Evolutionary conservation across 768 basidiomycete genomes (phyloP).

Genomic region (Udeniomyces megalosporus): DNA sequence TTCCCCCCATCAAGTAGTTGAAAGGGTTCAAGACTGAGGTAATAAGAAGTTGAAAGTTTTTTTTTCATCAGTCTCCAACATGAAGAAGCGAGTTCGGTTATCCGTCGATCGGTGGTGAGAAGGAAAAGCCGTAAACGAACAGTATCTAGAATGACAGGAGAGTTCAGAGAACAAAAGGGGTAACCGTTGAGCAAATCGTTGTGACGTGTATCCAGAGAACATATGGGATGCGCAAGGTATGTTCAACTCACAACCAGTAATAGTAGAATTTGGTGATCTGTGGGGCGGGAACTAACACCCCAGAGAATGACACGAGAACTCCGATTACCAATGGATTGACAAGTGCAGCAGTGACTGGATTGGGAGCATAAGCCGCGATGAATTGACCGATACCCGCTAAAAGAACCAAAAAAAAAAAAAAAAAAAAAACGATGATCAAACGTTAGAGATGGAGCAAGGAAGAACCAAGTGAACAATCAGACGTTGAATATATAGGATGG

Average conservation of each 20-base stretch:
- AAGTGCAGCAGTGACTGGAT: constrained; percentile 14
- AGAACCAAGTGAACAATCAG: neutral
- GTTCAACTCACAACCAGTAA: too few relatives aligned
- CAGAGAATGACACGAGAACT: constrained; percentile 10
- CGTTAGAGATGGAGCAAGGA: too few relatives aligned
- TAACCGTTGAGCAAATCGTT: too few relatives aligned
- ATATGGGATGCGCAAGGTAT: too few relatives aligned
- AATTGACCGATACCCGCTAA: constrained; percentile 26
- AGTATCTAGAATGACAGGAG: neutral
- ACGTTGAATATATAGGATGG: neutral
- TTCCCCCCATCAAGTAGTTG: neutral
- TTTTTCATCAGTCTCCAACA: too few relatives aligned
- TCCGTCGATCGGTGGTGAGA: too few relatives aligned
- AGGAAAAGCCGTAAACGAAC: constrained; percentile 21
- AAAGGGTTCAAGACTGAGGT: neutral
- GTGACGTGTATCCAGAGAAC: constrained; percentile 17
- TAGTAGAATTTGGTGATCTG: too few relatives aligned
- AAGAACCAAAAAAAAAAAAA: neutral
- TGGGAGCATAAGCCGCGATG: constrained; percentile 27
- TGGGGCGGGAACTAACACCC: constrained; percentile 12
- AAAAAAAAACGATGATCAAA: neutral
- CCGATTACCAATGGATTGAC: constrained; percentile 26
- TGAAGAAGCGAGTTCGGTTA: too few relatives aligned
- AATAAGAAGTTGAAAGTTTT: too few relatives aligned
- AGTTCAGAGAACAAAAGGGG: too few relatives aligned